Evolutionary conservation across 352 stramenopile species (phyloP), one percentile per base, ranked within the genome.

Genomic region (Globisporangium nunn): DNA sequence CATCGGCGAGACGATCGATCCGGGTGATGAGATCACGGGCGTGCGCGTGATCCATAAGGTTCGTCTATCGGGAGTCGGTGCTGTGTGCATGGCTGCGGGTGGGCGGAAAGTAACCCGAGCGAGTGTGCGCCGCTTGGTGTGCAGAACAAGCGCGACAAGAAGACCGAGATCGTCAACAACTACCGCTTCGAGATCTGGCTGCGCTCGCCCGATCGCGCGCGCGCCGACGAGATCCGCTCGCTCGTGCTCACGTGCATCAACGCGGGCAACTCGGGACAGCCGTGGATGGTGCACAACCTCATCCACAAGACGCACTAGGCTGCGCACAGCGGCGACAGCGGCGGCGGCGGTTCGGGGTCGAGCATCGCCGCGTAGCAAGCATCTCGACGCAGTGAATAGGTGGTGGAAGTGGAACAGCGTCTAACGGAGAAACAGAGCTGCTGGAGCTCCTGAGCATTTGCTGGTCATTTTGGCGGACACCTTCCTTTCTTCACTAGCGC

Each of bases 11-110:
- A 77, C 85, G 6, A 88, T 96, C 41, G 87, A 96, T 54, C 63
- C 75, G 2, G 83, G 71, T 43, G 82, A 96, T 55, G 85, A 96
- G 61, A 84, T 97, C 63, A 96, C 86, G n/a, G 89, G 89, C 50
- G 83, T 94, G 35, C 87, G 89, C 61, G 78, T 97, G 43, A 85
- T 97, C 54, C 88, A 97, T 68, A 97, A 97, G 72, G 82, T 92
- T 64, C 15, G 63, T 37, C 2, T 23, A 23, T 28, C 15, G n/a
- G 8, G 15, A 49, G 47, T 23, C 23, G 23, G 23, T 23, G 23
- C 23, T 23, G 23, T 23, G 23, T 23, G 23, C 23, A 23, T 23
- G 23, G 23, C 23, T 23, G 23, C 23, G 23, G 23, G 23, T 23
- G 23, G 23, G 23, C 1, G 1, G 23, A 23, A 23, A 23, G 23